Percentiles rank a stretch among this genome's conserved stretches.
Evolutionary conservation across 2,329 filamentous ascomycete species (phyloP).

Genomic region (Aspergillus neoniger): DNA sequence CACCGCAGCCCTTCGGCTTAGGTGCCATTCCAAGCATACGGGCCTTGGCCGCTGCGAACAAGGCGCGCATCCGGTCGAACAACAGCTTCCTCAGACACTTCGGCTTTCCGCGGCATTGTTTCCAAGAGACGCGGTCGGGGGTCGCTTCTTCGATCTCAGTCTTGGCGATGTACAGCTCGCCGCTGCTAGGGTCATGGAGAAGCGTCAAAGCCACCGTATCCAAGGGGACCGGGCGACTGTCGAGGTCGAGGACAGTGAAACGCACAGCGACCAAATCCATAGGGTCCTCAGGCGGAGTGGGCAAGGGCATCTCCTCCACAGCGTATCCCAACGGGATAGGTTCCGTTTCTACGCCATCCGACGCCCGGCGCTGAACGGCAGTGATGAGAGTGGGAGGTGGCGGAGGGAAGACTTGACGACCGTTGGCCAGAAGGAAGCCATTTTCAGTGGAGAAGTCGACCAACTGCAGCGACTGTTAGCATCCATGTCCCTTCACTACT

Average conservation of each 20-base stretch:
- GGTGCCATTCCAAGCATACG: slow-evolving; percentile 36
- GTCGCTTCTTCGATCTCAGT: slow-evolving; percentile 41
- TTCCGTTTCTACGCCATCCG: slow-evolving; percentile 39
- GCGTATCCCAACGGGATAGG: slow-evolving; percentile 47
- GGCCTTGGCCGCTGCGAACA: slow-evolving; percentile 41
- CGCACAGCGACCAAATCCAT: slow-evolving; percentile 41
- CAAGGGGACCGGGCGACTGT: slow-evolving; percentile 46
- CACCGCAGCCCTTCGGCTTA: slow-evolving; percentile 34
- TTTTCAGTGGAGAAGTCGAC: slow-evolving; percentile 41
- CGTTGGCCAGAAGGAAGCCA: slow-evolving; percentile 40
- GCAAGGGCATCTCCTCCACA: slow-evolving; percentile 41
- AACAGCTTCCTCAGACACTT: slow-evolving; percentile 43
- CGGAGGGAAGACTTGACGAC: slow-evolving; percentile 42
- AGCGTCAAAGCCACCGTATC: slow-evolving; percentile 46
- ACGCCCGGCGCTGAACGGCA: slow-evolving; percentile 36
- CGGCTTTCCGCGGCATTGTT: slow-evolving; percentile 44
- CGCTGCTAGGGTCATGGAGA: slow-evolving; percentile 35
- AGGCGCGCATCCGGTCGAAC: slow-evolving; percentile 40
- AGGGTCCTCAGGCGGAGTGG: slow-evolving; percentile 32
- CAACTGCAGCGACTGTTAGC: slow-evolving; percentile 26
- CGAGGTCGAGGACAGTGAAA: slow-evolving; percentile 50
- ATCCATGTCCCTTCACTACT: background rate
- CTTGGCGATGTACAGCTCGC: slow-evolving; percentile 41
- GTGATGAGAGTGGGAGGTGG: slow-evolving; percentile 33
- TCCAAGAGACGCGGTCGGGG: slow-evolving; percentile 43